Evolutionary conservation across 2,329 filamentous ascomycete genomes (phyloP), one percentile per base, ranked within the genome.

Genomic region (Biscogniauxia marginata): DNA sequence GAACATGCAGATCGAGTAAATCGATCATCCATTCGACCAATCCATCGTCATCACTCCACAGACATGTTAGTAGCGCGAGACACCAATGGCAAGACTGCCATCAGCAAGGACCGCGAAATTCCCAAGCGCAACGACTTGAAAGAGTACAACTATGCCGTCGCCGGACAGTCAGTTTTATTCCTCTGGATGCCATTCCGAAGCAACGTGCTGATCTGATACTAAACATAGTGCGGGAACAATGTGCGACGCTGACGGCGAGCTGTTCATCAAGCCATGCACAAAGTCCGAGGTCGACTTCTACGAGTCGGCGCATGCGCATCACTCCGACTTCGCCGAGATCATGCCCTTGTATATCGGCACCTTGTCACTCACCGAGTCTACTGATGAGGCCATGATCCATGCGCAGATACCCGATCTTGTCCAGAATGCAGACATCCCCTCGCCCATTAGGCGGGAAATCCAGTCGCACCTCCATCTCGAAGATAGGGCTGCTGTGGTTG

Each of bases 261-360:
- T 98, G 30, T 90, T 99, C 71, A 91, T 97, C 70, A 99, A 99
- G 75, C 95, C 95, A 18, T 98, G 93, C 73, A 96, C 90, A 0
- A 77, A 85, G 60, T 81, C 86, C 61, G 95, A 99, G 76, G 85
- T 98, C 66, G 82, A 86, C 46, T 99, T 99, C 74, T 99, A 99
- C 79, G 85, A 96, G 71, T 84, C 85, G 43, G 87, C 86, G 23
- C 73, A 74, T 51, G 74, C 82, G 30, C 75, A 81, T 20, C 88
- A 96, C 69, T 84, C 86, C 24, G 84, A 87, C 1, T 91, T 98
- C 67, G 83, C 86, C 50, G 83, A 87, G 21, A 84, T 93, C 66
- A 93, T 98, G 80, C 93, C 95, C 47, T 81, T 85, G 4, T 98
- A 87, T 74, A 85, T 96, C 74, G 95, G 95, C 57, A 89, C 86